Base-by-base conservation (phyloP, 78 protist species). In the Protostelium mycophagum region DNA sequence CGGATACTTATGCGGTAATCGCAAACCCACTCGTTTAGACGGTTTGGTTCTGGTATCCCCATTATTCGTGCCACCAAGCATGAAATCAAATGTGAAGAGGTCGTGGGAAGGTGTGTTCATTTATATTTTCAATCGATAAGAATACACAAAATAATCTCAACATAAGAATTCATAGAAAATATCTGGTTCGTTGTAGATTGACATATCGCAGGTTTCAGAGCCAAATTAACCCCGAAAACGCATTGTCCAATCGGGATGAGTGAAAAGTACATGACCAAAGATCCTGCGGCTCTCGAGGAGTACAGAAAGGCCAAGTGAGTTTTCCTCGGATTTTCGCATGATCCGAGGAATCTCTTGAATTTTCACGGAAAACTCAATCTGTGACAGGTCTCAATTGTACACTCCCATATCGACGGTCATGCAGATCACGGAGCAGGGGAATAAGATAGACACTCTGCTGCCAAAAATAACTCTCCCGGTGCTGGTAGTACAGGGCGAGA, bases 341-440 rank as follows among this genome's bases (percentile, higher is more conserved):
- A n/a, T n/a, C n/a, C n/a, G n/a, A n/a, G n/a, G n/a, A n/a, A n/a
- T n/a, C n/a, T n/a, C n/a, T n/a, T n/a, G n/a, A n/a, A n/a, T n/a
- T n/a, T n/a, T n/a, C n/a, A n/a, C n/a, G n/a, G n/a, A n/a, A n/a
- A n/a, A n/a, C n/a, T n/a, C n/a, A n/a, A n/a, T n/a, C n/a, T n/a
- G n/a, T n/a, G n/a, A n/a, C 73, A 51, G 73, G 73, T 25, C 5
- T 16, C 5, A 5, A 16, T 25, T 16, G 5, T 51, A 51, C 16
- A 51, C 16, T 51, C 73, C 73, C 16, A 51, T 51, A 5, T 5
- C 73, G 5, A 51, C 73, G 31, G 73, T 51, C 73, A 51, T 51
- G 73, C 73, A 51, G 73, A 51, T 51, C 73, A 51, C 73, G 73
- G 73, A 51, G 73, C 73, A 51, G 73, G 73, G 73, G 31, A 51